A percentile compares a stretch with the other conserved stretches of the same genome.
These are phyloP conservation scores for Trichothecium sympodiale DNA, from an alignment of 2,329 filamentous ascomycete species.

Conservation along the genomic window DNA sequence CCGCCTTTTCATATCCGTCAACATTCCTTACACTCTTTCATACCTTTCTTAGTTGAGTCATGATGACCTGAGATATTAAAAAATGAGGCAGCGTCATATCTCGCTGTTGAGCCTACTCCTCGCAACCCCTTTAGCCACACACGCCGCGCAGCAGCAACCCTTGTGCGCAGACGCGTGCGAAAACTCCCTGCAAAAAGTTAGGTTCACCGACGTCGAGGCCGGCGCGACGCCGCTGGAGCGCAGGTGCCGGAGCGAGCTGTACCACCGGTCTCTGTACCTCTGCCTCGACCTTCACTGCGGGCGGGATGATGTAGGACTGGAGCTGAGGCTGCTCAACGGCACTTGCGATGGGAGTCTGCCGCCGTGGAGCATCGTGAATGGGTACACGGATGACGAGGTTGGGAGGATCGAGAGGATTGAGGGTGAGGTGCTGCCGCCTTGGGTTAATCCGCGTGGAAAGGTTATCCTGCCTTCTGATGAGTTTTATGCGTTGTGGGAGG, in stretches of 20 bases:
- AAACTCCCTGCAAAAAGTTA: slow-evolving; percentile 14
- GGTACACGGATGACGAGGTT: slow-evolving; percentile 22
- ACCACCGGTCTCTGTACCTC: slow-evolving; percentile 22
- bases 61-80: neutral
- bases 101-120: neutral
- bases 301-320: slow-evolving; percentile 10
- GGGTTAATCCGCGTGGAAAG: slow-evolving; percentile 11
- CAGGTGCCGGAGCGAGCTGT: slow-evolving; percentile 18
- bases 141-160: too few relatives aligned
- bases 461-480: slow-evolving; percentile 21
- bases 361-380: slow-evolving; percentile 13
- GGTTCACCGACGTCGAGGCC: slow-evolving; percentile 19
- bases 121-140: neutral
- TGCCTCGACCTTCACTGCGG: slow-evolving; percentile 25
- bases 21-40: too few relatives aligned
- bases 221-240: slow-evolving; percentile 9
- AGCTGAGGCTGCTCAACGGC: slow-evolving; percentile 18
- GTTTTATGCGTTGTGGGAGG: slow-evolving; percentile 23
- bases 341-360: slow-evolving; percentile 18
- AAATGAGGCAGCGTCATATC: neutral
- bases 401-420: slow-evolving; percentile 16
- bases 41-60: too few relatives aligned
- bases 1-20: too few relatives aligned
- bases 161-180: slow-evolving; percentile 23
- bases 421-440: slow-evolving; percentile 11